Evolutionary conservation across 495 filamentous ascomycete species (phyloP).

Genomic region (Penicillium pulvis): DNA sequence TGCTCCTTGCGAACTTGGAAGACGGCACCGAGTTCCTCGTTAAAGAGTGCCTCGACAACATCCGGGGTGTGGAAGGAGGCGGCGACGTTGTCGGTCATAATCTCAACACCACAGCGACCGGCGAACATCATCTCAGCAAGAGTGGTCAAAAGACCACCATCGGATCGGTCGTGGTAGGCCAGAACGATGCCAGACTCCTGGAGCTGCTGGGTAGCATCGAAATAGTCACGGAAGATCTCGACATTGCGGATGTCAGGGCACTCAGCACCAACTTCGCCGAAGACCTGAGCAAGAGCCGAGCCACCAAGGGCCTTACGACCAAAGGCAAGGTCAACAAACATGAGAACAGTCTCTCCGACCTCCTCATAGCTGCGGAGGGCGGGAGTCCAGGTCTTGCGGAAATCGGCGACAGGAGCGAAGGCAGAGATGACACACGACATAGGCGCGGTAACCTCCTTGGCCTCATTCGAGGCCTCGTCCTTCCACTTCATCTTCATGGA

Average conservation of each 20-base stretch:
- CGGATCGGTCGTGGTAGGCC: slow-evolving; percentile 92
- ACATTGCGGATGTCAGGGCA: slow-evolving; percentile 83
- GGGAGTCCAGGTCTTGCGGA: slow-evolving; percentile 89
- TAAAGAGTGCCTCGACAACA: slow-evolving; percentile 81
- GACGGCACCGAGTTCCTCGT: slow-evolving; percentile 94
- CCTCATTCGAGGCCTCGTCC: slow-evolving; percentile 63
- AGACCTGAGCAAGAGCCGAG: slow-evolving; percentile 89
- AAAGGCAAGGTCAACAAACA: slow-evolving; percentile 86
- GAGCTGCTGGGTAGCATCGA: slow-evolving; percentile 82
- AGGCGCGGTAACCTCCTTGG: slow-evolving; percentile 88
- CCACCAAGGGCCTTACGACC: slow-evolving; percentile 82
- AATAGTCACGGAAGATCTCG: slow-evolving; percentile 85
- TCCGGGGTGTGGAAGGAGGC: slow-evolving; percentile 55
- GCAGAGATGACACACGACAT: slow-evolving; percentile 88
- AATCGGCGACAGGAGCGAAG: slow-evolving; percentile 79
- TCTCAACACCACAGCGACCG: slow-evolving; percentile 83
- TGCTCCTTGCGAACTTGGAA: slow-evolving; percentile 90
- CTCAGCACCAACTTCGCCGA: slow-evolving; percentile 81
- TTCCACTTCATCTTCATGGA: slow-evolving; percentile 99
- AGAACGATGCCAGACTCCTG: slow-evolving; percentile 87
- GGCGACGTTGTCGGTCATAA: slow-evolving; percentile 77
- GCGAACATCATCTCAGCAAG: slow-evolving; percentile 98
- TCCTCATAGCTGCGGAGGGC: slow-evolving; percentile 80
- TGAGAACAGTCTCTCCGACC: slow-evolving; percentile 83
- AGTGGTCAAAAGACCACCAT: slow-evolving; percentile 91